Base-by-base conservation (phyloP, 352 stramenopile species). In the Blastocystis sp. region DNA sequence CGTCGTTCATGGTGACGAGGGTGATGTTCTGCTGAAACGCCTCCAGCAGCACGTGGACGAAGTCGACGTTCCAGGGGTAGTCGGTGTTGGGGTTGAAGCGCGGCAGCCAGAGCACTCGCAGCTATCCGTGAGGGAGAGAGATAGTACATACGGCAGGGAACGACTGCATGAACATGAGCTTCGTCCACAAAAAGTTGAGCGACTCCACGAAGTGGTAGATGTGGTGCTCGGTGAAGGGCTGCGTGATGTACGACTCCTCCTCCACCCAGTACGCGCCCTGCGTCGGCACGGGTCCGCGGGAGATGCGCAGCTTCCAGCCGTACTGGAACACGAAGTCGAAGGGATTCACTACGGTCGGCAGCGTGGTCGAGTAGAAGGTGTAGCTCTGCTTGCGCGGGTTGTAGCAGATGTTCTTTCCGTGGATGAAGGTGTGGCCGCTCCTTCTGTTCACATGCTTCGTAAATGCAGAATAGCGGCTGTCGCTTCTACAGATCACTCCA, bases 401-500 rank as follows among this genome's bases (percentile, higher is more conserved):
- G 60, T 81, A 81, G n/a, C 71, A 81, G 19, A 81, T 65, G 71
- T 81, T 81, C n/a, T 66, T 81, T 23, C 41, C 71, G 60, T 81
- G 65, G 38, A 81, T 59, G 41, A 67, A 65, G 10, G 41, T 81
- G 41, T 66, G 65, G 48, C 17, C 71, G 43, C 19, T 19, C 71
- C 28, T 65, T 56, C 14, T 56, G 28, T 34, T 34, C 28, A 34
- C 28, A 34, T 34, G 28, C 28, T 34, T 34, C 28, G 28, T 34
- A 34, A 34, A 34, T 34, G 28, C 28, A 34, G 28, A 34, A 34
- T 34, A 34, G 28, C 28, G 28, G 28, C 28, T 34, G 28, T 34
- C 28, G 28, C 28, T 34, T 34, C 28, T 34, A 28, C 62, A 41
- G 23, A 11, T 69, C 17, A 28, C 40, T 40, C 21, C 23, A 40